Evolutionary conservation across 1,284 basidiomycete species (phyloP).

Genomic region (Quambalaria eucalypti): DNA sequence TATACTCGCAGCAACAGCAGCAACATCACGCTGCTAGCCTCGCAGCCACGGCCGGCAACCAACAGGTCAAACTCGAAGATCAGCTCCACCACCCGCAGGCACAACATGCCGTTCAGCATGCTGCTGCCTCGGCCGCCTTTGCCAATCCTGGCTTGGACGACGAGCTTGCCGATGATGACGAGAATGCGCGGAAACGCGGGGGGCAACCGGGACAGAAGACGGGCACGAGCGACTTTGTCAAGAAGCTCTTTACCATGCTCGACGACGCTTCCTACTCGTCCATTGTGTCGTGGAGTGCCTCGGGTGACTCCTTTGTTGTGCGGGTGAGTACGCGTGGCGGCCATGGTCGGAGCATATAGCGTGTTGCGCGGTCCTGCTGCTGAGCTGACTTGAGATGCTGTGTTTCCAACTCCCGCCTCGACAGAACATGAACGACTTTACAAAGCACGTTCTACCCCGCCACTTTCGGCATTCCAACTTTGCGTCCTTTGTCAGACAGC

Average conservation of each 20-base stretch:
- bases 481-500: conserved; percentile 56
- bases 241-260: conserved; percentile 79
- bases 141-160: background rate
- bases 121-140: background rate
- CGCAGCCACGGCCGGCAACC: too few species aligned
- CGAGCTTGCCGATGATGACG: background rate
- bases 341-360: too few species aligned
- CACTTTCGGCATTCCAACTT: conserved; percentile 98
- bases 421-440: conserved; percentile 93
- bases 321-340: conserved; percentile 43
- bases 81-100: too few species aligned
- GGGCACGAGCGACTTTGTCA: conserved; percentile 68
- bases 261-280: conserved; percentile 66
- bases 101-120: background rate
- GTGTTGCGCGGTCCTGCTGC: background rate
- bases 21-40: background rate
- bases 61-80: too few species aligned
- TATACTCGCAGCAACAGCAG: background rate
- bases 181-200: background rate
- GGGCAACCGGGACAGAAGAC: conserved; percentile 17
- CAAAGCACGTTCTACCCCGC: conserved; percentile 80
- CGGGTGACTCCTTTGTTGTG: conserved; percentile 84
- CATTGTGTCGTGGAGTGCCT: conserved; percentile 76
- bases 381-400: background rate
- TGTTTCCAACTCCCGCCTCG: too few species aligned